These are phyloP conservation scores for Dryas integrifolia DNA, from an alignment of 331 rosid genomes.

Conservation along the genomic window DNA sequence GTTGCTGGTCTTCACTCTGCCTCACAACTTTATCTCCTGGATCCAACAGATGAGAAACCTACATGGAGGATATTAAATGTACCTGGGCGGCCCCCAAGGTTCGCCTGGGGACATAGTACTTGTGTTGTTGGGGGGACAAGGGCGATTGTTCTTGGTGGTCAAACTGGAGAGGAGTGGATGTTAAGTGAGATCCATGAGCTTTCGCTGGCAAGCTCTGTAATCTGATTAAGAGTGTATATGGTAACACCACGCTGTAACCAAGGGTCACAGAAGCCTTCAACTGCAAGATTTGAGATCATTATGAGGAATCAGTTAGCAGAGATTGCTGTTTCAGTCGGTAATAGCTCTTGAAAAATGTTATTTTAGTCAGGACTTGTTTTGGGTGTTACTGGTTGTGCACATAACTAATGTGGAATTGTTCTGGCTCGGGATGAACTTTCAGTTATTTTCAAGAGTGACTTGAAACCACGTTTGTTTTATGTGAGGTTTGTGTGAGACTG, in stretches of 20 bases:
- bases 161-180: conserved; percentile 99
- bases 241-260: conserved; percentile 30
- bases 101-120: conserved; percentile 99
- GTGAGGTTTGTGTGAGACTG: conserved; percentile 61
- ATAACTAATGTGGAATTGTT: conserved; percentile 41
- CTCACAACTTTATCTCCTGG: conserved; percentile 91
- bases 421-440: conserved; percentile 40
- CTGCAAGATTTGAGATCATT: conserved; percentile 32
- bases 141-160: conserved; percentile 96
- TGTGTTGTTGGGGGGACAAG: conserved; percentile 99
- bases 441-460: conserved; percentile 31
- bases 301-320: conserved; percentile 35
- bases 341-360: conserved; percentile 36
- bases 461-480: conserved; percentile 47
- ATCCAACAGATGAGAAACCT: conserved; percentile 95
- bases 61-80: conserved; percentile 96
- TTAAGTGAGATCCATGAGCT: conserved; percentile 95
- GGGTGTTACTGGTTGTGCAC: conserved; percentile 33
- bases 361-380: conserved; percentile 41
- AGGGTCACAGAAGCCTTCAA: conserved; percentile 26
- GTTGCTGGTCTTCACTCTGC: conserved; percentile 99
- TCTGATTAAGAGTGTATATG: conserved; percentile 42
- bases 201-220: conserved; percentile 74
- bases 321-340: conserved; percentile 40
- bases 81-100: conserved; percentile 91